These are phyloP conservation scores for Pseudogymnoascus destructans DNA, from an alignment of 2,329 filamentous ascomycete species.

Conservation along the genomic window DNA sequence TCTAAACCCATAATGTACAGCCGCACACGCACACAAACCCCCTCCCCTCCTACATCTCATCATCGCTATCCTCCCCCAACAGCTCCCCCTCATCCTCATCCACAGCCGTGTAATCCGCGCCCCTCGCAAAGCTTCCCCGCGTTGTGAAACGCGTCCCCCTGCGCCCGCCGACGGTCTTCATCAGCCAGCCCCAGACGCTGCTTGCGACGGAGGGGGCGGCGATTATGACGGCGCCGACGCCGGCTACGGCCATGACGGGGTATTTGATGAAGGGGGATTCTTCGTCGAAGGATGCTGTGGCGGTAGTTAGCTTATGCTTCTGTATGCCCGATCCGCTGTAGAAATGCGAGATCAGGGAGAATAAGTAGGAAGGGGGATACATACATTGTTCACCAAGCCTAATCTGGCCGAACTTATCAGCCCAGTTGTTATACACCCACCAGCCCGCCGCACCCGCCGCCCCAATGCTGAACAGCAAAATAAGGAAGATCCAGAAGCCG, in stretches of 20 bases:
- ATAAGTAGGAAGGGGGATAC: conserved; percentile 7
- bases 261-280: conserved; percentile 70
- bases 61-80: conserved; percentile 83
- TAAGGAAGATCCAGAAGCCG: conserved; percentile 70
- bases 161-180: conserved; percentile 38
- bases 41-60: conserved; percentile 47
- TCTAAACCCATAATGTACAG: conserved; percentile 6
- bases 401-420: conserved; percentile 82
- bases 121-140: conserved; percentile 75
- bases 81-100: conserved; percentile 92
- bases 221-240: conserved; percentile 43
- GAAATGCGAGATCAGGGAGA: background rate
- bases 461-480: conserved; percentile 61
- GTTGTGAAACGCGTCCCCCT: conserved; percentile 59
- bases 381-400: conserved; percentile 60
- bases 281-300: conserved; percentile 40
- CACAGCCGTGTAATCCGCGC: conserved; percentile 77
- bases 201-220: conserved; percentile 58
- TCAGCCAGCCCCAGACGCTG: conserved; percentile 57
- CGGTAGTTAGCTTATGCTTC: conserved; percentile 14
- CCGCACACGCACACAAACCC: background rate
- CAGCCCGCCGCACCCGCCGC: conserved; percentile 64
- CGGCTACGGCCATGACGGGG: conserved; percentile 62
- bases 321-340: background rate
- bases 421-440: conserved; percentile 76